Evolutionary conservation across 495 filamentous ascomycete genomes (phyloP).

Genomic region (Trichoderma asperelloides): DNA sequence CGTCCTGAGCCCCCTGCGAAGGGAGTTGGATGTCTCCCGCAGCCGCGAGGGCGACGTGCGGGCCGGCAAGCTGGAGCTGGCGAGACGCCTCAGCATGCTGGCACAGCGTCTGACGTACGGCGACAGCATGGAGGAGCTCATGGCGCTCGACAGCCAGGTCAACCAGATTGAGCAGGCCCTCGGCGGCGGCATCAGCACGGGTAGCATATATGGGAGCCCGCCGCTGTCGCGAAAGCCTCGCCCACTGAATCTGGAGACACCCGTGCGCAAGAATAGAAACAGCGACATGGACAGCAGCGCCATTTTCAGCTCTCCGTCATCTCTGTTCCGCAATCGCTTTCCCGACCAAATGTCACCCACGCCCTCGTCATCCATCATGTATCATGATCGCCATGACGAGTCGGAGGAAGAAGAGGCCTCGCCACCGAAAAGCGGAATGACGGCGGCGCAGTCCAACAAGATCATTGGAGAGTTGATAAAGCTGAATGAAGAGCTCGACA

Average conservation of each 20-base stretch:
- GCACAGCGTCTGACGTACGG: constrained; percentile 26
- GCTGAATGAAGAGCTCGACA: constrained; percentile 28
- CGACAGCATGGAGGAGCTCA: constrained; percentile 19
- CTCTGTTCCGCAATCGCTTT: constrained; percentile 10
- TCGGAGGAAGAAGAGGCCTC: background rate
- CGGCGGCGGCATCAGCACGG: background rate
- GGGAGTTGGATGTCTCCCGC: background rate
- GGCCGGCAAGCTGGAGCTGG: constrained; percentile 38
- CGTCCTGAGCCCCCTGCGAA: constrained; percentile 6
- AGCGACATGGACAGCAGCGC: constrained; percentile 10
- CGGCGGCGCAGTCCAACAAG: constrained; percentile 20
- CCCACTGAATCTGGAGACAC: constrained; percentile 14
- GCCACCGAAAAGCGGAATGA: constrained; percentile 11
- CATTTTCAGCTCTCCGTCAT: constrained; percentile 17
- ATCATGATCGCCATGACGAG: background rate
- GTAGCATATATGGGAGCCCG: background rate
- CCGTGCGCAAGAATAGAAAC: constrained; percentile 5
- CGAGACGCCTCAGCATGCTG: constrained; percentile 41
- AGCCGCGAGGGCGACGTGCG: constrained; percentile 6
- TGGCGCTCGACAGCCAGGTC: constrained; percentile 31
- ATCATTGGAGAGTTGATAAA: constrained; percentile 33
- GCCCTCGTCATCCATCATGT: background rate
- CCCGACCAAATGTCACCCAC: background rate
- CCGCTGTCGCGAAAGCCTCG: constrained; percentile 14
- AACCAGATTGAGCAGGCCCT: constrained; percentile 37